Evolutionary conservation across 805 yeast species (phyloP), one percentile per base, ranked within the genome.

Genomic region (Candida orba): DNA sequence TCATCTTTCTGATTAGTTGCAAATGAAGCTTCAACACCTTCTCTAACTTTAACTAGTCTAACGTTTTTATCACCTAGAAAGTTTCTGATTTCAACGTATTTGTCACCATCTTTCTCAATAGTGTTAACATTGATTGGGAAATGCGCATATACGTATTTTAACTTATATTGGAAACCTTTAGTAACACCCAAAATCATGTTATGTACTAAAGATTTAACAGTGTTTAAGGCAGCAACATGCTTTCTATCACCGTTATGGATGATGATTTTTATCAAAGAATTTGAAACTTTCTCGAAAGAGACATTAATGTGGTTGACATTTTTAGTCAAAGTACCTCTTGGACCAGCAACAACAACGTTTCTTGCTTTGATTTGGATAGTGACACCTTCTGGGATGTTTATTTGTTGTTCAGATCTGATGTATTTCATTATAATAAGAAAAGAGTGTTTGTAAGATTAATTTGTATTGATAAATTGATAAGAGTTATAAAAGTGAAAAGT

Each of bases 101-200:
- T 72, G 42, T 67, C 62, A 59, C 84, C 87, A 47, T 90, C 91
- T 64, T 78, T 75, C 57, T 84, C 87, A 68, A 85, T 69, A 59
- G 89, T 71, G 79, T 90, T 91, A 59, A 93, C 96, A 76, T 93
- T 93, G 76, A 95, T 93, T 73, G 99, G 99, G 95, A 93, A 93
- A 87, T 93, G 99, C 83, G 99, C 99, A 71, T 91, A 95, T 55
- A 93, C 99, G 73, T 88, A 90, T 81, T 98, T 89, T 96, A 93
- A 84, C 86, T 93, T 93, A 93, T 93, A 93, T 77, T 86, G 82
- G 95, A 76, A 91, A 75, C 98, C 99, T 79, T 82, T 81, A 72
- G 99, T 93, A 69, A 93, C 99, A 85, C 99, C 99, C 60, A 84
- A 86, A 75, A 93, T 72, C 81, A 93, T 73, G 86, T 93, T 93